A percentile compares a stretch with the other conserved stretches of the same genome.
Conservation (phyloP, 805 yeast species). For the Maudiozyma serrabonitensis region DNA sequence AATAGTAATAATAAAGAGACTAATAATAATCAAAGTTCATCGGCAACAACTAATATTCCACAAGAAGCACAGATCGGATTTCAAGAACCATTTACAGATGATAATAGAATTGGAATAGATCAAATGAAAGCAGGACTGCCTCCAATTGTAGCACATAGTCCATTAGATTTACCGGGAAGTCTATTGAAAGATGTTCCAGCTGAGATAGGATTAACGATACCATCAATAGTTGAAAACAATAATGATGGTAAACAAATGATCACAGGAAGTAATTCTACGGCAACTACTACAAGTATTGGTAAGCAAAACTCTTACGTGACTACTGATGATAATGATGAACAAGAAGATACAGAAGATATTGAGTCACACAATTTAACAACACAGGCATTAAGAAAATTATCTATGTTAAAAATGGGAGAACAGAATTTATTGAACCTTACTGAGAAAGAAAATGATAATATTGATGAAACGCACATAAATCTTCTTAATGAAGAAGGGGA, state of each 20-base stretch:
- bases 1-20: constrained; percentile 5
- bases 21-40: not conserved
- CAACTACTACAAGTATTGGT: no score
- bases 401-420: constrained; percentile 16
- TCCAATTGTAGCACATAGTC: constrained; percentile 5
- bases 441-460: not conserved
- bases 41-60: constrained; percentile 2
- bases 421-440: not conserved
- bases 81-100: constrained; percentile 30
- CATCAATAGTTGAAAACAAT: not conserved
- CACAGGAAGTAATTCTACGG: no score
- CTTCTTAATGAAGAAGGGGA: no score
- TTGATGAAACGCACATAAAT: not conserved
- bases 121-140: not conserved
- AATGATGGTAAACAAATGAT: no score
- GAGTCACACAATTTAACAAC: constrained; percentile 31
- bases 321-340: not conserved
- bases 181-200: not conserved
- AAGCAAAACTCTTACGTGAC: not conserved
- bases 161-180: not conserved
- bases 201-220: not conserved
- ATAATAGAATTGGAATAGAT: constrained; percentile 8
- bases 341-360: constrained; percentile 11
- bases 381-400: constrained; percentile 32
- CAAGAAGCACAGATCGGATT: constrained; percentile 15